Conservation (phyloP, 495 filamentous ascomycete species). For the Patellaria atrata region DNA sequence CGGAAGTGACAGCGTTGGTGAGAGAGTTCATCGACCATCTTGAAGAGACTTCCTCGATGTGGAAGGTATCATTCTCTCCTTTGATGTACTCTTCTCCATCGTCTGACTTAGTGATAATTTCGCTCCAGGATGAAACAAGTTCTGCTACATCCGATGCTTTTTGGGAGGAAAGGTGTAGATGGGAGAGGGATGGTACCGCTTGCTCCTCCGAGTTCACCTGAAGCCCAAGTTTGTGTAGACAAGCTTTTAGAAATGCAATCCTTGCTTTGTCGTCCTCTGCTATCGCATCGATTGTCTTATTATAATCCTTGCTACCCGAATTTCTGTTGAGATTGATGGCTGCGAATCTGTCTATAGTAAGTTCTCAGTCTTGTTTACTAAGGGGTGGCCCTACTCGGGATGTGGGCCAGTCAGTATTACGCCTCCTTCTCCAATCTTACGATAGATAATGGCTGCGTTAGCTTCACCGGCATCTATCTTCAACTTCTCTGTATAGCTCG, state of each 20-base stretch:
- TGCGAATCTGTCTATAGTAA: slow-evolving; percentile 49
- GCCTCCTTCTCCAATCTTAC: slow-evolving; percentile 71
- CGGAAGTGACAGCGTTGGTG: slow-evolving; percentile 32
- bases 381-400: slow-evolving; percentile 57
- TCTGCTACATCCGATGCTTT: slow-evolving; percentile 47
- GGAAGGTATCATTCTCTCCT: slow-evolving; percentile 76
- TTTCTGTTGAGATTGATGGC: slow-evolving; percentile 57
- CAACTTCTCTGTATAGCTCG: slow-evolving; percentile 62
- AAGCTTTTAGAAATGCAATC: slow-evolving; percentile 65
- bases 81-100: slow-evolving; percentile 61
- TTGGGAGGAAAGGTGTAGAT: slow-evolving; percentile 66
- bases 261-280: slow-evolving; percentile 56
- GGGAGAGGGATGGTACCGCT: slow-evolving; percentile 67
- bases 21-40: slow-evolving; percentile 48
- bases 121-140: slow-evolving; percentile 50
- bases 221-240: slow-evolving; percentile 69
- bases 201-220: slow-evolving; percentile 54
- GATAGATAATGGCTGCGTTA: slow-evolving; percentile 69
- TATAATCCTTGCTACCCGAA: slow-evolving; percentile 47
- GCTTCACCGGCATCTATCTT: slow-evolving; percentile 60
- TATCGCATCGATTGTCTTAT: slow-evolving; percentile 51
- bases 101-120: slow-evolving; percentile 53
- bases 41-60: slow-evolving; percentile 45
- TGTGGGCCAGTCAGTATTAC: slow-evolving; percentile 79
- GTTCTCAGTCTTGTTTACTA: not conserved